Base-by-base conservation (phyloP, 73 alveolate species). In the Paramecium bursaria region DNA sequence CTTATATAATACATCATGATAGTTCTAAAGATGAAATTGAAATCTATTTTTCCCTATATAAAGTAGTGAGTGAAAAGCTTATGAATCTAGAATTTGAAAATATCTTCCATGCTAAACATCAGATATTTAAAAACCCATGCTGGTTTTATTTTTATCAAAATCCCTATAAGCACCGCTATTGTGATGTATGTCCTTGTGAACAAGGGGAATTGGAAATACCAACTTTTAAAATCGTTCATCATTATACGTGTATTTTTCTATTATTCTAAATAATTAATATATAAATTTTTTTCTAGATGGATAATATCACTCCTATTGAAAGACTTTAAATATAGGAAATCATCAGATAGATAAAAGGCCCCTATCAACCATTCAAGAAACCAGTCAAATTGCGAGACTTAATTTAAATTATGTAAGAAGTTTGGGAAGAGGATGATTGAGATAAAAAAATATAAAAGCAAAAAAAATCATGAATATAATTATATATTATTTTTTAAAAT, bases 161-260 rank as follows among this genome's bases (percentile, higher is more conserved):
- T 2, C 23, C 80, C 75, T 23, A 76, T 35, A 7, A 53, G 33
- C 3, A 30, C 88, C 9, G 25, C 26, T 1, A 61, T 48, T 30
- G 82, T 52, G 17, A 76, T 54, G 42, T 51, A 76, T 26, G 88
- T 51, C 35, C 88, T 76, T 33, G 88, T 51, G 31, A 76, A 55
- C 3, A 76, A 25, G n/a, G 79, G 82, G 19, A 48, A 33, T 1
- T 4, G 35, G 15, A 7, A 29, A 35, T 76, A 76, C 88, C 88
- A 76, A 53, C 50, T 25, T 23, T 33, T 76, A 14, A 76, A 30
- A 21, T 76, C 88, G 13, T 76, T 46, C 14, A 76, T 52, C 75
- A 51, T 50, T 44, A 31, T 46, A 27, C 77, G 74, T 23, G 73
- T 25, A 3, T 57, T 76, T 33, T 9, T 75, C 17, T 33, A 67